Conservation (phyloP, 306 rosid species). For the Adenanthera pavonina region DNA sequence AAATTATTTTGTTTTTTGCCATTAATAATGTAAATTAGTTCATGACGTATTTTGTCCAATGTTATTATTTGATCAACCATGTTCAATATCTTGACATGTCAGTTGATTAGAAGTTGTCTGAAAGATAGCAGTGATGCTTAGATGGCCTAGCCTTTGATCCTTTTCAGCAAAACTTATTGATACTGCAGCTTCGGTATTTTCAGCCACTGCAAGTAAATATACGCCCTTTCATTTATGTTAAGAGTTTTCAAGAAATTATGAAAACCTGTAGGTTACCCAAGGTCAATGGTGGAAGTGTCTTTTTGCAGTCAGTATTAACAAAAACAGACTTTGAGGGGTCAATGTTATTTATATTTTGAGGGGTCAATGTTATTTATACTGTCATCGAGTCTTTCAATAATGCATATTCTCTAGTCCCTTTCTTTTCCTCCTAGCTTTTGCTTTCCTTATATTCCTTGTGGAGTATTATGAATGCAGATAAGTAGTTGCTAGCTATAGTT, state of each 20-base stretch:
- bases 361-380: neutral
- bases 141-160: conserved; percentile 32
- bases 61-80: conserved; percentile 5
- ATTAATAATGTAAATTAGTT: no score
- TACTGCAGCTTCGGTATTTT: neutral
- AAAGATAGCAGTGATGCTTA: neutral
- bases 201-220: neutral
- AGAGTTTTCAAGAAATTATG: neutral
- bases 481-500: no score
- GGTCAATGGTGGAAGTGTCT: neutral
- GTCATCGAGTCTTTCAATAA: neutral
- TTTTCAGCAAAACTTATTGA: neutral
- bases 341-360: neutral
- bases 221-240: neutral
- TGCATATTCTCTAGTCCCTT: neutral
- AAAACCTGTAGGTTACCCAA: neutral
- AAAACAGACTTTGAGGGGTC: neutral
- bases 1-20: neutral
- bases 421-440: neutral
- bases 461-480: neutral
- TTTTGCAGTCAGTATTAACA: neutral
- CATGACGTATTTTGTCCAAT: conserved; percentile 14
- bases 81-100: neutral
- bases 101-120: conserved; percentile 30
- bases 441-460: neutral